Evolutionary conservation across 2,329 filamentous ascomycete species (phyloP).

Genomic region (Microsporum ferrugineum): DNA sequence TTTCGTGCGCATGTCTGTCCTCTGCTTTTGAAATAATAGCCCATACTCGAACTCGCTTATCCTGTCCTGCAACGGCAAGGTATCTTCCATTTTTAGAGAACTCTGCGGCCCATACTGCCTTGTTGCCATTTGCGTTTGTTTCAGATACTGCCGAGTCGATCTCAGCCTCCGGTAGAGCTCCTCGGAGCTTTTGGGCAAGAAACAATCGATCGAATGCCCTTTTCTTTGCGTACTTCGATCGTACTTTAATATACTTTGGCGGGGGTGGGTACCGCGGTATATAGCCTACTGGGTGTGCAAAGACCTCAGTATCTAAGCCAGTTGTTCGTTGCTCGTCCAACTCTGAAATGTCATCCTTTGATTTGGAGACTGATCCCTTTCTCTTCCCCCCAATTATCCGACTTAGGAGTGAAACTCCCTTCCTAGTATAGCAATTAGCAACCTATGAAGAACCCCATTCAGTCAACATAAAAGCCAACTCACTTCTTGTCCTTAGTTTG

Average conservation of each 20-base stretch:
- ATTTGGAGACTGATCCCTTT: slow-evolving; percentile 45
- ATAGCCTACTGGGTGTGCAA: slow-evolving; percentile 68
- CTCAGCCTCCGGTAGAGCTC: slow-evolving; percentile 28
- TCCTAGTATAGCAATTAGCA: slow-evolving; percentile 43
- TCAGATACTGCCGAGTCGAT: slow-evolving; percentile 18
- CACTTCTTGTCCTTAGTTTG: slow-evolving; percentile 54
- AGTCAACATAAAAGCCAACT: slow-evolving; percentile 20
- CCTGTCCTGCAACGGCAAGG: slow-evolving; percentile 83
- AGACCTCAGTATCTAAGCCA: slow-evolving; percentile 71
- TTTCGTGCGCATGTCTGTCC: slow-evolving; percentile 63
- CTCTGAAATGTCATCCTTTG: slow-evolving; percentile 55
- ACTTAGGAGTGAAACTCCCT: slow-evolving; percentile 81
- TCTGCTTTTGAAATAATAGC: slow-evolving; percentile 72
- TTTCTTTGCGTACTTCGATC: slow-evolving; percentile 65
- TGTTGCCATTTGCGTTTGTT: slow-evolving; percentile 27
- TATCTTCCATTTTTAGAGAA: slow-evolving; percentile 89
- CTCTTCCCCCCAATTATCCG: slow-evolving; percentile 69
- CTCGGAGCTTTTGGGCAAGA: slow-evolving; percentile 75
- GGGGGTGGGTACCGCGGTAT: slow-evolving; percentile 81
- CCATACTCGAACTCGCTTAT: slow-evolving; percentile 77
- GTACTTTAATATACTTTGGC: slow-evolving; percentile 80
- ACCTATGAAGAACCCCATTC: background rate
- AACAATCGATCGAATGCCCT: slow-evolving; percentile 81
- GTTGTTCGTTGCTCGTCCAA: slow-evolving; percentile 59
- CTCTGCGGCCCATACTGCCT: slow-evolving; percentile 82